phyloP scores from a whole-genome alignment of 192 early-diverging fungal genomes.

The Backusella tuberculispora region DNA sequence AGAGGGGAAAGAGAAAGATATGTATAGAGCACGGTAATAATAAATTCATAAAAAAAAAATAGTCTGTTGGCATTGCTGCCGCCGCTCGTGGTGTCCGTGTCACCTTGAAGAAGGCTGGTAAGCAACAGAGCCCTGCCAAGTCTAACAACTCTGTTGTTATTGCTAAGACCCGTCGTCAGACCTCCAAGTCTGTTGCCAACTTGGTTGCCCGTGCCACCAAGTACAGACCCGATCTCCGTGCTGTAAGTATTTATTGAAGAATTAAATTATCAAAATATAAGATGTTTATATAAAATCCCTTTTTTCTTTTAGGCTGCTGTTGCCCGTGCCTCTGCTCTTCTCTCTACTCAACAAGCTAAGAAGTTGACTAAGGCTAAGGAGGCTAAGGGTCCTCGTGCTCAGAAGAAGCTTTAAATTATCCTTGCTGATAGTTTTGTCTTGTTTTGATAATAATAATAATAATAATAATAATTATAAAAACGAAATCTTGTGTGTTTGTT shows the following conservation, averaged over 20 bases:
- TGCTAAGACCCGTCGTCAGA: conserved; percentile 62
- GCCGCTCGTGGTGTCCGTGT: conserved; percentile 70
- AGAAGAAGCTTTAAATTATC: conserved; percentile 40
- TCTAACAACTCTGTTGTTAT: conserved; percentile 54
- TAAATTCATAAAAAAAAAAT: background rate
- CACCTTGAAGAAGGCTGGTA: conserved; percentile 60
- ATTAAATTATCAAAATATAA: background rate
- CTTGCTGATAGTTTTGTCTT: background rate
- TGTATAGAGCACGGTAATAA: background rate
- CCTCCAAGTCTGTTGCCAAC: conserved; percentile 68
- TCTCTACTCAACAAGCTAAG: conserved; percentile 63
- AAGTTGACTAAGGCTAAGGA: conserved; percentile 62
- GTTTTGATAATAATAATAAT: no score
- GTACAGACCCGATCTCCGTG: conserved; percentile 76
- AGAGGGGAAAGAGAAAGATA: background rate
- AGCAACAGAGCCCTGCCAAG: conserved; percentile 60
- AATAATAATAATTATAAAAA: background rate
- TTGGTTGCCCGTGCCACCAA: conserved; percentile 51
- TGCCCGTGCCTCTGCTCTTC: conserved; percentile 70
- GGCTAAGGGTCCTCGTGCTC: conserved; percentile 60
- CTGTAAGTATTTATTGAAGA: conserved; percentile 42
- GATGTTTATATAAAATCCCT: background rate
- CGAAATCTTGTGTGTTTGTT: conserved; percentile 4
- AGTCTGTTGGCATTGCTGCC: conserved; percentile 64
- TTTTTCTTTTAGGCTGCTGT: conserved; percentile 61